Evolutionary conservation across 2,329 filamentous ascomycete species (phyloP), one percentile per base, ranked within the genome.

Genomic region (Corinectria fuckeliana): DNA sequence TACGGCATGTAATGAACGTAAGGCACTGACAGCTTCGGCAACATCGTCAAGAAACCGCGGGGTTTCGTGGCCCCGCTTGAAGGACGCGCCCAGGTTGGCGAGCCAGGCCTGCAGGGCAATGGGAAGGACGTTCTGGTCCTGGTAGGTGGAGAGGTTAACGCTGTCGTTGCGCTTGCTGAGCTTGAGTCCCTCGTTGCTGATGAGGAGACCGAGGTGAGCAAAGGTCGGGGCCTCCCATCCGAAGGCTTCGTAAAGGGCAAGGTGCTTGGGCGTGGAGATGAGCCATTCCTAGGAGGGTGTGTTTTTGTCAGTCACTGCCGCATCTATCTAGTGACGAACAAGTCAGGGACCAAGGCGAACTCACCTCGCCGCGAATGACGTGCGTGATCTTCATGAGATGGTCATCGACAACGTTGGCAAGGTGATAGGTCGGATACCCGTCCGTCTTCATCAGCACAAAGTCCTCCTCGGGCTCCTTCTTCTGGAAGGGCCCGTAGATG

Each of bases 351-450:
- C 50, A 30, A 49, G 23, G 3, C 59, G 41, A 18, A 39, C 84
- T 69, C 77, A 91, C 89, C 23, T 90, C 89, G 52, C 94, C 95
- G 39, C 95, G 88, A 58, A 99, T 91, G 13, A 99, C 95, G 75
- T 98, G 94, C 0, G 93, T 97, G 66, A 99, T 96, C 60, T 91
- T 80, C 95, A 99, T 99, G 60, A 90, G 81, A 74, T 97, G 92
- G 71, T 99, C 95, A 72, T 99, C 95, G 4, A 99, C 89, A 8
- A 99, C 94, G 71, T 98, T 99, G 4, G 95, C 95, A 61, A 99
- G 89, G 75, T 99, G 95, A 72, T 99, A 99, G 0, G 96, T 99
- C 0, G 95, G 95, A 64, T 91, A 91, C 0, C 93, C 93, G 73
- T 99, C 95, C 1, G 88, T 89, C 76, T 99, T 99, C 60, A 97